These are phyloP conservation scores for Sphenostylis stenocarpa DNA, from an alignment of 306 rosid species.

Conservation along the genomic window DNA sequence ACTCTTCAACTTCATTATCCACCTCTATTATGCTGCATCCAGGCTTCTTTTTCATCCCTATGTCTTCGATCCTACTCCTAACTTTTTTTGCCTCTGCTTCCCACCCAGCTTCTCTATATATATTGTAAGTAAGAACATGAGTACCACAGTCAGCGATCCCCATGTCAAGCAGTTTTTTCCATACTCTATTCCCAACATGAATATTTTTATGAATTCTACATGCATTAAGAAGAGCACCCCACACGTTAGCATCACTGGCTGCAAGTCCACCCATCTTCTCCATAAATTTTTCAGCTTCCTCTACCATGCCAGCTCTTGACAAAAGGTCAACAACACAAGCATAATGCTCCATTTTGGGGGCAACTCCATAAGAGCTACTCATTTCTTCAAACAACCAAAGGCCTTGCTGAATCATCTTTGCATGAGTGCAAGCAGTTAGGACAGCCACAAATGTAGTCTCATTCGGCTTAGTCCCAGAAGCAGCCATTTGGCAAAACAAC, in stretches of 20 bases:
- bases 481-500: slow-evolving; percentile 52
- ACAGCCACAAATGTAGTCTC: slow-evolving; percentile 66
- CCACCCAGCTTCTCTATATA: slow-evolving; percentile 75
- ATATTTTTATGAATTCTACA: slow-evolving; percentile 72
- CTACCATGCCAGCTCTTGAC: slow-evolving; percentile 74
- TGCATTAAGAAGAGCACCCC: slow-evolving; percentile 76
- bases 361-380: slow-evolving; percentile 38
- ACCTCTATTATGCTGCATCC: slow-evolving; percentile 88
- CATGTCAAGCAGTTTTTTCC: slow-evolving; percentile 66
- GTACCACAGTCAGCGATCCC: slow-evolving; percentile 63
- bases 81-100: slow-evolving; percentile 72
- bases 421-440: slow-evolving; percentile 69
- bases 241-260: slow-evolving; percentile 61
- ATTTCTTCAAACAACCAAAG: slow-evolving; percentile 60
- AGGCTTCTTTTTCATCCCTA: slow-evolving; percentile 66
- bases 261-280: slow-evolving; percentile 76
- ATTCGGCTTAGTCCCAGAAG: slow-evolving; percentile 41
- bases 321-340: slow-evolving; percentile 61
- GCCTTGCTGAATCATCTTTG: slow-evolving; percentile 58
- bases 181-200: slow-evolving; percentile 60
- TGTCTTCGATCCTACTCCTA: slow-evolving; percentile 49
- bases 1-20: slow-evolving; percentile 69
- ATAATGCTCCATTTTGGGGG: slow-evolving; percentile 34
- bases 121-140: slow-evolving; percentile 70
- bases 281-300: slow-evolving; percentile 71